Conservation (phyloP, 768 basidiomycete genomes). For the Daedalea quercina region DNA sequence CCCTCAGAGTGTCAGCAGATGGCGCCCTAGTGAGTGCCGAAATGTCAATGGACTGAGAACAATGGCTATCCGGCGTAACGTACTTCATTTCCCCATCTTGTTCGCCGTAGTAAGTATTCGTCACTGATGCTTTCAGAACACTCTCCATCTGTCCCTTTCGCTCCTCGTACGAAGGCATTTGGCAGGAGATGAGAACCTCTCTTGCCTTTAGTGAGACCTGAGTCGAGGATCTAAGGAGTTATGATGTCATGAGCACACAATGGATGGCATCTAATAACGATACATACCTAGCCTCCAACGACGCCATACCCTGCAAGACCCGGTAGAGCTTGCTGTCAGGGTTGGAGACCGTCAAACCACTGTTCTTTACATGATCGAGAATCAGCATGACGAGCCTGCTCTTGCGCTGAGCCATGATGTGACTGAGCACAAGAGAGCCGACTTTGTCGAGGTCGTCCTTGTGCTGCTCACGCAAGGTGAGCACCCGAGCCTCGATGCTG, state of each 20-base stretch:
- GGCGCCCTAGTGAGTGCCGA: conserved; percentile 50
- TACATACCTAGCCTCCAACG: conserved; percentile 80
- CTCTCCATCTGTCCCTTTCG: conserved; percentile 91
- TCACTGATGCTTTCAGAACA: conserved; percentile 83
- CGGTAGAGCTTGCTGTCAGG: conserved; percentile 68
- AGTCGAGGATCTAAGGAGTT: conserved; percentile 65
- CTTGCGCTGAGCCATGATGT: conserved; percentile 93
- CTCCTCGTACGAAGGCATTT: conserved; percentile 97
- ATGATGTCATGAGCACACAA: not conserved
- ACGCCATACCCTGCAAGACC: conserved; percentile 75
- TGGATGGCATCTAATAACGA: not conserved
- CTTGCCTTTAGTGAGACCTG: conserved; percentile 91
- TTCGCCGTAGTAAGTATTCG: conserved; percentile 87
- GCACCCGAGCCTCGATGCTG: conserved; percentile 87
- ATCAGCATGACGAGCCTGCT: conserved; percentile 80
- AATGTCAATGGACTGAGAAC: not conserved
- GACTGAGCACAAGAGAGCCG: conserved; percentile 81
- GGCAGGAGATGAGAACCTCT: conserved; percentile 92
- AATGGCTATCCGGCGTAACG: conserved; percentile 8
- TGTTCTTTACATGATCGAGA: conserved; percentile 85
- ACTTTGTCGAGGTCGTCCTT: conserved; percentile 91
- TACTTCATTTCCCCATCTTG: conserved; percentile 56
- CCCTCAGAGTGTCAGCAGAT: conserved; percentile 79
- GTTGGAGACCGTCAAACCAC: conserved; percentile 68
- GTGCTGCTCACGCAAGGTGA: conserved; percentile 85